Percentiles rank a stretch among this genome's conserved stretches.
phyloP scores from a whole-genome alignment of 352 stramenopile species.

The Phytophthora cajani region DNA sequence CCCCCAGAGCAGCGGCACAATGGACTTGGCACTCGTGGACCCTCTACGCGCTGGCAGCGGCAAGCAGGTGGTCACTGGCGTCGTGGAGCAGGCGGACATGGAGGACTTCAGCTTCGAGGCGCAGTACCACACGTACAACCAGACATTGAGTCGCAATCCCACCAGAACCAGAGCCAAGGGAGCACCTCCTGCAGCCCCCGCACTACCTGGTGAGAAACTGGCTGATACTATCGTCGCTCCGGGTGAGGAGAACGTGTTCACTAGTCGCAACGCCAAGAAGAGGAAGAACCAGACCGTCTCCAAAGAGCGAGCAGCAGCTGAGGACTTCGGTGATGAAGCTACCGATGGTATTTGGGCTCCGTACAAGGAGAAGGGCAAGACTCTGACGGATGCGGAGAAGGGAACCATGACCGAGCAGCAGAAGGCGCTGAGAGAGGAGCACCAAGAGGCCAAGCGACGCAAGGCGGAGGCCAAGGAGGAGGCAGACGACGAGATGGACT shows the following conservation, averaged over 20 bases:
- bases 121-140: conserved; percentile 84
- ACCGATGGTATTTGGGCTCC: conserved; percentile 73
- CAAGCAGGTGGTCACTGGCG: conserved; percentile 79
- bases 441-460: conserved; percentile 66
- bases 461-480: conserved; percentile 63
- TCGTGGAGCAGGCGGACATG: conserved; percentile 74
- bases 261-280: conserved; percentile 46
- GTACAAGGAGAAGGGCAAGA: conserved; percentile 52
- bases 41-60: conserved; percentile 54
- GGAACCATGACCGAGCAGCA: conserved; percentile 65
- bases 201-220: conserved; percentile 28
- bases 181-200: conserved; percentile 33
- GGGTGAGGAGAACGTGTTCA: conserved; percentile 48
- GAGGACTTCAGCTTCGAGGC: conserved; percentile 84
- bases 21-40: conserved; percentile 22
- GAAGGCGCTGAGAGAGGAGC: conserved; percentile 51
- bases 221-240: conserved; percentile 32
- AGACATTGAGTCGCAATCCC: conserved; percentile 37
- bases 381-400: conserved; percentile 56
- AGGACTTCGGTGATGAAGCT: conserved; percentile 52
- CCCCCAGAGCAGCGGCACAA: conserved; percentile 27
- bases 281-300: conserved; percentile 44
- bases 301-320: conserved; percentile 43
- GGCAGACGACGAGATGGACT: conserved; percentile 84
- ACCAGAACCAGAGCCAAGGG: conserved; percentile 34